Evolutionary conservation across 2,329 filamentous ascomycete species (phyloP), one percentile per base, ranked within the genome.

Genomic region (Claviceps sp.): DNA sequence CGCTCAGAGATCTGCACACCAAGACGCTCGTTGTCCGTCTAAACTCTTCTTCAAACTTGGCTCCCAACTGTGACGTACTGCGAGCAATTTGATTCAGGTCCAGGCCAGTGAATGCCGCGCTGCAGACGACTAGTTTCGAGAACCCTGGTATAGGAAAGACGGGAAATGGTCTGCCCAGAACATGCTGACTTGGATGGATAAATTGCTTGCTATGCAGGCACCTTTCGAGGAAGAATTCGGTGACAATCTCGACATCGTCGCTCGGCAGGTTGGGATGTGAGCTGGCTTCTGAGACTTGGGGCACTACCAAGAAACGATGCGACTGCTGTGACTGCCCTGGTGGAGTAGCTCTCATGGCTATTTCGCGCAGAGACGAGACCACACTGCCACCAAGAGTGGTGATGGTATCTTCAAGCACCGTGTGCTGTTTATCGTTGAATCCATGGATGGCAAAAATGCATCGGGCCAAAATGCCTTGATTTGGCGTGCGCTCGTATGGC

Each of bases 201-300:
- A 91, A 78, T 26, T 69, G 71, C 65, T 87, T 93, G 56, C 80
- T 79, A 63, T 90, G 82, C 40, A 98, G 71, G 64, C 91, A 97
- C 47, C 82, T 80, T 68, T 98, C 93, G 50, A 98, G 76, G 78
- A 91, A 98, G 75, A 93, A 94, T 62, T 95, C 89, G 11, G 89
- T 97, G 36, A 95, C 82, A 44, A 77, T 64, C 49, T 73, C 63
- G 7, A 78, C 61, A 29, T 65, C 56, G 20, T 68, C 70, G 46
- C 69, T 64, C 4, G 61, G 59, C 8, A 62, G 52, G 8, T 57
- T 59, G 8, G 67, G 76, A 45, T 75, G 73, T 0, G 69, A 68
- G 1, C 71, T 66, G 1, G 74, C 68, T 14, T 69, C 68, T 0
- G 75, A 74, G 7, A 60, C 62, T 54, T 81, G 78, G 2, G 78